Percentiles rank a stretch among this genome's conserved stretches.
phyloP scores from a whole-genome alignment of 306 rosid genomes.

The Pterocarpus santalinus region DNA sequence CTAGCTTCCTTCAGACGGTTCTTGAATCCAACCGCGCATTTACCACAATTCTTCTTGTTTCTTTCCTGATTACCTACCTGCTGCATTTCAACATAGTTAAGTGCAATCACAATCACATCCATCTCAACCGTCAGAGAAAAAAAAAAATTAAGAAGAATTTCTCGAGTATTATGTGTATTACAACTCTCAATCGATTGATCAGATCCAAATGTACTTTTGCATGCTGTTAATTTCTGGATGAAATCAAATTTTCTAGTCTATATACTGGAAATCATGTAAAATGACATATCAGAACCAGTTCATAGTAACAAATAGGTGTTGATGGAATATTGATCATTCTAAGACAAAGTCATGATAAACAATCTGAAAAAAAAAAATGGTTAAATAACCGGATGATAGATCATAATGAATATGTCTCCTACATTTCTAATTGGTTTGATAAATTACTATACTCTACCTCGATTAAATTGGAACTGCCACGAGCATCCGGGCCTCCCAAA shows the following conservation, averaged over 20 bases:
- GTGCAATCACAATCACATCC: no score
- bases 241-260: background rate
- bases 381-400: background rate
- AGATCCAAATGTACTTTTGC: background rate
- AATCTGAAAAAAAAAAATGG: background rate
- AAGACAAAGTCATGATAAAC: background rate
- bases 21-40: conserved; percentile 53
- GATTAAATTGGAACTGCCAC: conserved; percentile 47
- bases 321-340: background rate
- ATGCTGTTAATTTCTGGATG: background rate
- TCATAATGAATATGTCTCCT: background rate
- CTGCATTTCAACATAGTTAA: conserved; percentile 40
- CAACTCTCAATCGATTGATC: background rate
- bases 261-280: no score
- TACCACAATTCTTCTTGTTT: conserved; percentile 53
- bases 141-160: background rate
- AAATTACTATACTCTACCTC: conserved; percentile 53
- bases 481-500: background rate
- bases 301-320: background rate
- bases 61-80: conserved; percentile 57
- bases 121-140: no score
- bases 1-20: conserved; percentile 80
- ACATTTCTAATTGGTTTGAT: background rate
- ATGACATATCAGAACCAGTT: no score
- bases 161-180: background rate